These are phyloP conservation scores for Echria macrotheca DNA, from an alignment of 495 filamentous ascomycete species.

Conservation along the genomic window DNA sequence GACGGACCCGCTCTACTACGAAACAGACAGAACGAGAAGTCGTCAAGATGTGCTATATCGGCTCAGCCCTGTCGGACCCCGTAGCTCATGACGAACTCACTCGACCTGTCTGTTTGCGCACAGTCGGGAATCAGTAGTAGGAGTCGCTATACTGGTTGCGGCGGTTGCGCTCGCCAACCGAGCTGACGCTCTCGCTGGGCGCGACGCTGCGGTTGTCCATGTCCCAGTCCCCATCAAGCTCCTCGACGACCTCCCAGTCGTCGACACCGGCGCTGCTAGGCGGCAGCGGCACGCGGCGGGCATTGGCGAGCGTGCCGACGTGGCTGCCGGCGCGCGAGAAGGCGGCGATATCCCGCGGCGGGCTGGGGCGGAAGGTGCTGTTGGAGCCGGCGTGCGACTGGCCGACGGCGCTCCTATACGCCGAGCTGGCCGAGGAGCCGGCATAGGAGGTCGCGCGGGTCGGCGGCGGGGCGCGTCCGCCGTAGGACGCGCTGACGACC, in stretches of 20 bases:
- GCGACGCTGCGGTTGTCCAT: slow-evolving; percentile 14
- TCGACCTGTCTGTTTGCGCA: too few species aligned
- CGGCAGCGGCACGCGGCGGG: slow-evolving; percentile 11
- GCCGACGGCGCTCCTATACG: slow-evolving; percentile 6
- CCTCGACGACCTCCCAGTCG: slow-evolving; percentile 13
- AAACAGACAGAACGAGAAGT: too few species aligned
- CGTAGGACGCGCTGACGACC: slow-evolving; percentile 7
- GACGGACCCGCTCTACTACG: too few species aligned
- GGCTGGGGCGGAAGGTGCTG: slow-evolving; percentile 4
- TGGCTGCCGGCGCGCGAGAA: slow-evolving; percentile 4
- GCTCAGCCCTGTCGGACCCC: too few species aligned
- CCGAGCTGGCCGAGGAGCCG: slow-evolving; percentile 10
- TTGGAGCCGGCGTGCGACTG: background rate
- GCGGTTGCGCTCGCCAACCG: slow-evolving; percentile 19
- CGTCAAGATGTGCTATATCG: too few species aligned
- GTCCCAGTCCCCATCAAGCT: slow-evolving; percentile 2
- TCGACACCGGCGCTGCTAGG: background rate
- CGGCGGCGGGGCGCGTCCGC: slow-evolving; percentile 17
- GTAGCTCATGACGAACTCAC: too few species aligned
- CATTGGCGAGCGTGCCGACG: slow-evolving; percentile 13
- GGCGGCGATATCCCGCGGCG: slow-evolving; percentile 8
- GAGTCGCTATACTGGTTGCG: too few species aligned
- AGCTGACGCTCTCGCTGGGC: slow-evolving; percentile 24
- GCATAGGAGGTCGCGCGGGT: slow-evolving; percentile 16
- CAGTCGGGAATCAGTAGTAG: too few species aligned